phyloP scores from a whole-genome alignment of 164 flowering plant species.

The Magnolia officinalis region DNA sequence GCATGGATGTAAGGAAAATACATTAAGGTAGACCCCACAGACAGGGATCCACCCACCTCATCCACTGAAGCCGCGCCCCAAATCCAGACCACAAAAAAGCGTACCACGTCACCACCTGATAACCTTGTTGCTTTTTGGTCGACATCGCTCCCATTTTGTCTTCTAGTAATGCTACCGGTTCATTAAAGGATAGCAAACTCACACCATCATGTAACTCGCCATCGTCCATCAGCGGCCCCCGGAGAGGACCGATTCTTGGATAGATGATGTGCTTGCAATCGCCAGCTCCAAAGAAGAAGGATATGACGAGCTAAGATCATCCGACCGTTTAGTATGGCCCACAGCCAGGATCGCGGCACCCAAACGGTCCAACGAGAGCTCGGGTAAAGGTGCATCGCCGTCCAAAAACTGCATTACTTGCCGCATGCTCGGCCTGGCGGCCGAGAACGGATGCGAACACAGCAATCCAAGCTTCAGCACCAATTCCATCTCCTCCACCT shows the following conservation, averaged over 20 bases:
- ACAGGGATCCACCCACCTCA: no score
- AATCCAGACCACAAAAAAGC: no score
- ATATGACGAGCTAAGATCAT: not conserved
- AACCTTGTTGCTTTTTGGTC: no score
- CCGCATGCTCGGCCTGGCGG: slow-evolving; percentile 17
- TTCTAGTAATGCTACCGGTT: no score
- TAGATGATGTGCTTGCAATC: not conserved
- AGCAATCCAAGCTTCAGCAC: slow-evolving; percentile 21
- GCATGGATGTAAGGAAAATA: no score
- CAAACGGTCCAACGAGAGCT: not conserved
- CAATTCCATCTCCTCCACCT: slow-evolving; percentile 20
- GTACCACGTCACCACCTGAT: no score
- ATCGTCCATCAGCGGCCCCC: not conserved
- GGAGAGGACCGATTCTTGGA: no score
- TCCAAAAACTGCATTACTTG: slow-evolving; percentile 15
- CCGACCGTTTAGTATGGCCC: not conserved
- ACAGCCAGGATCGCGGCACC: not conserved
- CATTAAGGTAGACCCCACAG: no score
- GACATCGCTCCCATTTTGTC: no score
- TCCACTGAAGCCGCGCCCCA: no score
- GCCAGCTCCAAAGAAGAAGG: not conserved
- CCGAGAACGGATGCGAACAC: slow-evolving; percentile 9
- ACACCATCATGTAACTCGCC: no score
- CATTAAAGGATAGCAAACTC: no score
- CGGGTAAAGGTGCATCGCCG: not conserved